Percentiles rank a stretch among this genome's conserved stretches.
Conservation (phyloP, 148 eudicot species). For the Silene conica region DNA sequence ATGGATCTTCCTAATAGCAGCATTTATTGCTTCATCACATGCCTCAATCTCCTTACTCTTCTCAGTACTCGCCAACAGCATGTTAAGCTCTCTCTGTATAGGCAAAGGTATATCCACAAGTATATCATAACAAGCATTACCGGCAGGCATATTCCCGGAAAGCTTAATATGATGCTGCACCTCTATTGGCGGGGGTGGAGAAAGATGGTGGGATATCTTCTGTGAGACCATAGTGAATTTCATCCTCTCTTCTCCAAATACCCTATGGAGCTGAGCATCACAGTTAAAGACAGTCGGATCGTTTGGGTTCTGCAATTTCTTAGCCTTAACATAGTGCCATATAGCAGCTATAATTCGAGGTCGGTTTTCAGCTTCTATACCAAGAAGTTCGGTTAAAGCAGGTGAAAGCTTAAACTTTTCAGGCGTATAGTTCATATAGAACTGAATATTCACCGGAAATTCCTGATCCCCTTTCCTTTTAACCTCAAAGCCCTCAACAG, state of each 20-base stretch:
- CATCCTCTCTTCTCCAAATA: conserved; percentile 78
- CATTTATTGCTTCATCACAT: conserved; percentile 82
- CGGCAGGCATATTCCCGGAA: conserved; percentile 71
- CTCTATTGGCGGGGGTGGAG: conserved; percentile 88
- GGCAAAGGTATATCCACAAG: conserved; percentile 92
- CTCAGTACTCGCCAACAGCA: conserved; percentile 76
- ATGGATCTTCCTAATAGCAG: conserved; percentile 81
- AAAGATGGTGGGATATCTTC: conserved; percentile 66
- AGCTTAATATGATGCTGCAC: conserved; percentile 83
- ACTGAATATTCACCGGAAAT: conserved; percentile 54
- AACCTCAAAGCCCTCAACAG: conserved; percentile 94
- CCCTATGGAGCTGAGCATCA: conserved; percentile 77
- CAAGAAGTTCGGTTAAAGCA: conserved; percentile 74
- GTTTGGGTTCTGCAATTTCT: conserved; percentile 71
- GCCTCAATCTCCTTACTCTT: conserved; percentile 78
- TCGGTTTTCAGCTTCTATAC: conserved; percentile 91
- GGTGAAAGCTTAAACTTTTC: conserved; percentile 89
- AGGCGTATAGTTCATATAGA: conserved; percentile 79
- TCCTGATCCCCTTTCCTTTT: conserved; percentile 91
- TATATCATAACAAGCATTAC: conserved; percentile 85
- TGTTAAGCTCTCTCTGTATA: conserved; percentile 79
- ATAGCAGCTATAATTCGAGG: conserved; percentile 80
- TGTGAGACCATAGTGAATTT: conserved; percentile 89
- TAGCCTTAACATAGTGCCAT: conserved; percentile 95
- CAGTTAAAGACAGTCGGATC: conserved; percentile 82